These are phyloP conservation scores for Russula lepida DNA, from an alignment of 768 basidiomycete genomes.

Conservation along the genomic window DNA sequence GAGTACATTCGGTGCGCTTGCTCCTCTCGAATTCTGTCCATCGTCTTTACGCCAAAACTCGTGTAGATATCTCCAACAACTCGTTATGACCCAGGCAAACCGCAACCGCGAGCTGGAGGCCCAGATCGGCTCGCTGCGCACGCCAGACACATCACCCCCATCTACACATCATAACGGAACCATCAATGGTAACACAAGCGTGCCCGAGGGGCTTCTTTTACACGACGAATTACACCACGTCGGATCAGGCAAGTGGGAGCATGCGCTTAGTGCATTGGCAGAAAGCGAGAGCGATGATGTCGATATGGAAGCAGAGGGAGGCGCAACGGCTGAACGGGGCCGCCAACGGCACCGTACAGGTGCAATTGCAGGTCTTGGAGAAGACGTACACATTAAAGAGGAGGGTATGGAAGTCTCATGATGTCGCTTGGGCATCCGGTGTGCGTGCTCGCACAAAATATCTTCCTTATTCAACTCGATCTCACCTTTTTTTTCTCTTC, in stretches of 20 bases:
- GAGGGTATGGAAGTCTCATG: constrained; percentile 21
- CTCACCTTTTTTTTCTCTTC: background rate
- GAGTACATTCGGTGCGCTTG: constrained; percentile 37
- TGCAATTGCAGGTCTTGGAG: background rate
- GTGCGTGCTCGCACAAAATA: background rate
- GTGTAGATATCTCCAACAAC: constrained; percentile 68
- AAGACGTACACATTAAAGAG: constrained; percentile 17
- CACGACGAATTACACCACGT: constrained; percentile 12
- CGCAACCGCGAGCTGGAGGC: constrained; percentile 74
- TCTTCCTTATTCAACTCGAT: background rate
- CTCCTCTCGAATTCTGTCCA: background rate
- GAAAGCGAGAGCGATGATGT: constrained; percentile 20
- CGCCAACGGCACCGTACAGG: constrained; percentile 15
- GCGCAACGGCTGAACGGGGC: constrained; percentile 8
- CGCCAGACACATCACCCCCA: background rate
- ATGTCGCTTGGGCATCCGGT: background rate
- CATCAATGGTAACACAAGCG: constrained; percentile 4
- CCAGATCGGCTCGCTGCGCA: constrained; percentile 36
- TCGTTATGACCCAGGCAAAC: constrained; percentile 70
- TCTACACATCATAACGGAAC: background rate
- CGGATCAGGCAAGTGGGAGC: constrained; percentile 15
- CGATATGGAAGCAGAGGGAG: constrained; percentile 9
- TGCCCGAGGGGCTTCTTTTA: constrained; percentile 9
- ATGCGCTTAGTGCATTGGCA: constrained; percentile 7
- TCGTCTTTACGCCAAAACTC: background rate